Evolutionary conservation across 1,284 basidiomycete genomes (phyloP), one percentile per base, ranked within the genome.

Genomic region (Ceratorhiza oryzae-sativae): DNA sequence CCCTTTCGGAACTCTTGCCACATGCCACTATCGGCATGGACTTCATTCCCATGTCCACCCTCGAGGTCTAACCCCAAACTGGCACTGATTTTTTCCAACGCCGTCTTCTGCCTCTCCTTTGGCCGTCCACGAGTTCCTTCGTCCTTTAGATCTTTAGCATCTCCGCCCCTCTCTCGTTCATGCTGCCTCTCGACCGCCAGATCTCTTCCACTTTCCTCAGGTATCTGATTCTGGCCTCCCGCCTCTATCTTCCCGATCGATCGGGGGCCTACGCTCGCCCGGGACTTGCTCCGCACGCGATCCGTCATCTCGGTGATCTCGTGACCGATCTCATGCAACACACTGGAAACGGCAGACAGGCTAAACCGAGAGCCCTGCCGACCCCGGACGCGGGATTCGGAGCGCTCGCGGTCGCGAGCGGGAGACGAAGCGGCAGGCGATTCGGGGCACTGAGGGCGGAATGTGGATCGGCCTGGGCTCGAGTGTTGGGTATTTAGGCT

Each of bases 1-100:
- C 95, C 95, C 83, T 92, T 90, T 76, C 90, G 88, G 81, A 98
- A 97, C 80, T 97, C 91, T 77, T 91, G 92, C 92, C 94, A 98
- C 12, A 89, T 88, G 53, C 82, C 81, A 20, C 74, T 74, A 36
- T 78, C 77, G 25, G 80, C 80, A 1, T 75, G 87, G 42, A 87
- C 85, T 25, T 86, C 85, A 18, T 23, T 9, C 23, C 8, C 36
- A 39, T 39, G 36, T 39, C 51, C 51, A 8, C 34, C n/a, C 18
- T 58, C 55, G 55, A 77, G 77, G 10, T 85, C 84, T 23, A 79
- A 76, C 60, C 81, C 83, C 36, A 83, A 75, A 9, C 80, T 80
- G 74, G 81, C 82, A 27, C 79, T 80, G 39, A 86, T 75, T 65
- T 77, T 80, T 4, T 71, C 74, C 49, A 75, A 63, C 25, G 73